Conservation (phyloP, 192 early-diverging fungal genomes). For the Umbelopsis sp. region DNA sequence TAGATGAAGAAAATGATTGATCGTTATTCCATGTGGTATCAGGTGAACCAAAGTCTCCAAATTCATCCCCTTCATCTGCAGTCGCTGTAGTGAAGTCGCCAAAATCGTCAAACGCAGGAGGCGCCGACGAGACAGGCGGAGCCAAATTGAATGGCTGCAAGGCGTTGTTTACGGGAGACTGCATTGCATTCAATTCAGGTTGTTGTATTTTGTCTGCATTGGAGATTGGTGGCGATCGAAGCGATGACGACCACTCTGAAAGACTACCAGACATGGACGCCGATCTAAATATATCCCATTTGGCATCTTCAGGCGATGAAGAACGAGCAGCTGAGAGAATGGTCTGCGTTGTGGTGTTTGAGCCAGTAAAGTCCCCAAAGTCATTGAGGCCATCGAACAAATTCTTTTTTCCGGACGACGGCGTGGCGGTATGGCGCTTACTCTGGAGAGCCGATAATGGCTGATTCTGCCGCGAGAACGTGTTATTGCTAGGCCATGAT, state of each 20-base stretch:
- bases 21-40: not conserved
- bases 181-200: not conserved
- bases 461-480: not conserved
- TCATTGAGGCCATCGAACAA: not conserved
- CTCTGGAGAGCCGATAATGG: not conserved
- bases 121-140: too few relatives aligned
- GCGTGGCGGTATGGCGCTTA: not conserved
- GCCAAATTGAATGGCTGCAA: too few relatives aligned
- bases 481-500: not conserved
- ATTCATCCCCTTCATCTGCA: not conserved
- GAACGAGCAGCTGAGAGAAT: not conserved
- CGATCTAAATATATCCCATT: constrained; percentile 7
- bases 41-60: constrained; percentile 4
- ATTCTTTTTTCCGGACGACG: not conserved
- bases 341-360: not conserved
- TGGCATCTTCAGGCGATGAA: not conserved
- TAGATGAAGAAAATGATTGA: not conserved
- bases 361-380: not conserved
- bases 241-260: not conserved
- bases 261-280: constrained; percentile 6
- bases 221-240: not conserved
- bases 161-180: too few relatives aligned
- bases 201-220: too few relatives aligned
- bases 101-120: not conserved
- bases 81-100: not conserved